phyloP scores from a whole-genome alignment of 2,329 filamentous ascomycete genomes.

The Sporothrix inflata region DNA sequence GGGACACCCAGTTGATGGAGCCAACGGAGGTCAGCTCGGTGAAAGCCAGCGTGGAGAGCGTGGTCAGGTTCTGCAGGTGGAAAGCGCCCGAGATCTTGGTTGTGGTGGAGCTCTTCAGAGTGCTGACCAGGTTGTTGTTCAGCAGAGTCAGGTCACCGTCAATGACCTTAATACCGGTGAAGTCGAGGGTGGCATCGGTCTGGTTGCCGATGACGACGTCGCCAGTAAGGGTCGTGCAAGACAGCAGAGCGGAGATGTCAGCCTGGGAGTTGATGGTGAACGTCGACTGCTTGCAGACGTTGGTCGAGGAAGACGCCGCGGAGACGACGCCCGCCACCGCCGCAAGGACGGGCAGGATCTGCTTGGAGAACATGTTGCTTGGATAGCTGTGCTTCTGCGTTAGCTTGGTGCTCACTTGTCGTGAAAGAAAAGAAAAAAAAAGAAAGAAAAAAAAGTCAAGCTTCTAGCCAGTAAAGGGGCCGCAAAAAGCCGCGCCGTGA shows the following conservation, averaged over 20 bases:
- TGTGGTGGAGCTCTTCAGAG: constrained; percentile 65
- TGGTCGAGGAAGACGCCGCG: constrained; percentile 42
- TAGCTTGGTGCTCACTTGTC: not conserved
- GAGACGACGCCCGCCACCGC: constrained; percentile 45
- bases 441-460: not conserved
- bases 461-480: not conserved
- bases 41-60: constrained; percentile 70
- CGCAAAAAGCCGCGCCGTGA: not conserved
- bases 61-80: constrained; percentile 67
- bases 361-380: constrained; percentile 50
- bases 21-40: constrained; percentile 65
- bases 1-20: constrained; percentile 70
- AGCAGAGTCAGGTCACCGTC: constrained; percentile 59
- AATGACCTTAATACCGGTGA: constrained; percentile 64
- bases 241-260: constrained; percentile 61
- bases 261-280: constrained; percentile 65
- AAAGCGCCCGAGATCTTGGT: constrained; percentile 70
- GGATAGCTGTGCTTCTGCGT: constrained; percentile 18
- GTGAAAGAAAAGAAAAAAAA: not conserved
- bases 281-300: constrained; percentile 41
- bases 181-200: constrained; percentile 59
- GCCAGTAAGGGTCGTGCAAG: constrained; percentile 71
- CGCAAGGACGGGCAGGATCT: constrained; percentile 48
- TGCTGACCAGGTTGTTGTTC: constrained; percentile 65
- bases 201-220: constrained; percentile 65